Conservation (phyloP, 129 eudicot species). For the Chrysanthemum lavandulifolium region DNA sequence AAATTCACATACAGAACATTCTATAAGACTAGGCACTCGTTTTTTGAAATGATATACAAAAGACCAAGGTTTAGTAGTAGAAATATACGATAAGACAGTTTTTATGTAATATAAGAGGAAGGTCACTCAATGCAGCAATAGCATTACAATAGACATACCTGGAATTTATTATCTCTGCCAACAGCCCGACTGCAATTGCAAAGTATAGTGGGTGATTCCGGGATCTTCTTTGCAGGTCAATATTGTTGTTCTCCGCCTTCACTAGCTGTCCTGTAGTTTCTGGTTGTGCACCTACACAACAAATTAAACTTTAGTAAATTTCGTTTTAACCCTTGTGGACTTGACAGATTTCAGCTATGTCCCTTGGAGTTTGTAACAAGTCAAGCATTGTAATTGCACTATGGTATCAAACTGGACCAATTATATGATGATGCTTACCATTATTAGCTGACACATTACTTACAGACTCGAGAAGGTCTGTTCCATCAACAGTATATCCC, state of each 20-base stretch:
- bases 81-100: background rate
- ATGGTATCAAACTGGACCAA: background rate
- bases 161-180: conserved; percentile 92
- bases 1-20: background rate
- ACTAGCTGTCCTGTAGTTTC: conserved; percentile 40
- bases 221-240: conserved; percentile 44
- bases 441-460: conserved; percentile 17
- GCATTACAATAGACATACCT: conserved; percentile 44
- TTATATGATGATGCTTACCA: conserved; percentile 38
- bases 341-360: background rate
- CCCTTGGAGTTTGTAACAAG: background rate
- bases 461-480: conserved; percentile 60
- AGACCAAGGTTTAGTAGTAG: too few species aligned
- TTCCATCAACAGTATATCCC: conserved; percentile 81
- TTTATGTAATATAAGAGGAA: background rate
- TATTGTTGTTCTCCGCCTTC: conserved; percentile 31
- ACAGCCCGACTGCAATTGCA: conserved; percentile 82
- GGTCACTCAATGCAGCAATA: background rate
- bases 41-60: background rate
- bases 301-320: too few species aligned
- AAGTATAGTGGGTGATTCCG: conserved; percentile 79
- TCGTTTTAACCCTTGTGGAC: background rate
- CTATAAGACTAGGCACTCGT: background rate
- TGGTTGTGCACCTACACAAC: conserved; percentile 40
- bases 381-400: background rate